Evolutionary conservation across 495 filamentous ascomycete genomes (phyloP).

Genomic region (Xeromyces bisporus): DNA sequence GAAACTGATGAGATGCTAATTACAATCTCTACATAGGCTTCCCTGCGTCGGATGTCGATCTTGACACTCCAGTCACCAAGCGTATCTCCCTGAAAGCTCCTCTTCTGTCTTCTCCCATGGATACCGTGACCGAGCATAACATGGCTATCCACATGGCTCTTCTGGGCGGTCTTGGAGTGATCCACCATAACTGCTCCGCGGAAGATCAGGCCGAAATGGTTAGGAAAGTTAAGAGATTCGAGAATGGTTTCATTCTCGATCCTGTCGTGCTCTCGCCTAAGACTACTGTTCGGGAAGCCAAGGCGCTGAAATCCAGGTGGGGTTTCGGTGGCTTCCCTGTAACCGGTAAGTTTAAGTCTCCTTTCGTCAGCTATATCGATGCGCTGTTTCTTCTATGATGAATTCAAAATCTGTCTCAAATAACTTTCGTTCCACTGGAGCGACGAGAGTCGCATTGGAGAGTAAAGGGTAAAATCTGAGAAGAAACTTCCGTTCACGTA

Average conservation of each 20-base stretch:
- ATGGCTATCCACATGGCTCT: conserved; percentile 99
- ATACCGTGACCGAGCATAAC: conserved; percentile 96
- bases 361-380: no score
- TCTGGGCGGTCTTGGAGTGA: conserved; percentile 87
- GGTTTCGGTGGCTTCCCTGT: conserved; percentile 98
- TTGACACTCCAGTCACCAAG: conserved; percentile 87
- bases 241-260: conserved; percentile 97
- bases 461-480: conserved; percentile 38
- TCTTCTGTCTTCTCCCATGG: conserved; percentile 94
- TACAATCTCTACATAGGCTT: conserved; percentile 40
- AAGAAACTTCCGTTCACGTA: conserved; percentile 2
- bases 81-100: conserved; percentile 86
- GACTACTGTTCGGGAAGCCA: conserved; percentile 82
- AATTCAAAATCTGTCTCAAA: conserved; percentile 43
- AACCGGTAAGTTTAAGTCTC: conserved; percentile 56
- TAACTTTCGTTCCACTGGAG: conserved; percentile 99
- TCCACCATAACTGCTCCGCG: conserved; percentile 96
- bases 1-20: conserved; percentile 20
- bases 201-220: conserved; percentile 98
- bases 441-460: conserved; percentile 71
- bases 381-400: conserved; percentile 40
- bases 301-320: conserved; percentile 89
- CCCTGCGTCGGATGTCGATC: conserved; percentile 70
- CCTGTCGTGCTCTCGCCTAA: conserved; percentile 79
- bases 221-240: conserved; percentile 94